These are phyloP conservation scores for Ustilago sp. DNA, from an alignment of 1,284 basidiomycete genomes.

Conservation along the genomic window DNA sequence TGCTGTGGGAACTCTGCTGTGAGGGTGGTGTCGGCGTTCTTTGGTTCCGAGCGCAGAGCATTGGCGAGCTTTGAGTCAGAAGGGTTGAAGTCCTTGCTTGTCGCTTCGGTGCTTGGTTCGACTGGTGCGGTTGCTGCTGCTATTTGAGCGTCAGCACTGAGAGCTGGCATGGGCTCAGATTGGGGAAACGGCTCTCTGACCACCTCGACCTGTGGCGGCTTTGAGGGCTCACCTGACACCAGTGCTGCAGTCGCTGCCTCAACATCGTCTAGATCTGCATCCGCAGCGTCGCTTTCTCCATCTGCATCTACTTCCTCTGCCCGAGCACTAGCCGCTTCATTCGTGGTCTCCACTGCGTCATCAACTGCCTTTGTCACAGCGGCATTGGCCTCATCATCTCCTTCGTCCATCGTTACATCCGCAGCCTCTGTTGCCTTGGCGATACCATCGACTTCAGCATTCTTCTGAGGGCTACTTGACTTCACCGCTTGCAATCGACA, in stretches of 20 bases:
- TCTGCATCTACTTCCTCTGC: slow-evolving; percentile 53
- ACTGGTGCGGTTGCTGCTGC: slow-evolving; percentile 2
- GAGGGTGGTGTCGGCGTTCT: slow-evolving; percentile 58
- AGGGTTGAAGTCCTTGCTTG: not conserved
- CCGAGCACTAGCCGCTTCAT: slow-evolving; percentile 51
- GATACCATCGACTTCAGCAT: not conserved
- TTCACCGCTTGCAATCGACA: not conserved
- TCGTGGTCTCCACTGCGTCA: slow-evolving; percentile 52
- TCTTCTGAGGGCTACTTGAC: not conserved
- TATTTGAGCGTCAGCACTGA: slow-evolving; percentile 15
- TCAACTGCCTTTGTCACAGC: slow-evolving; percentile 57
- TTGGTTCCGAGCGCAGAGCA: slow-evolving; percentile 34
- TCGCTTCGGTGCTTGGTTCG: not conserved
- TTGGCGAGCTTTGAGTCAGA: slow-evolving; percentile 14
- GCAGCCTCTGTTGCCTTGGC: slow-evolving; percentile 2
- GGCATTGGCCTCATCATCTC: slow-evolving; percentile 59
- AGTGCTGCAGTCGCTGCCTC: slow-evolving; percentile 46
- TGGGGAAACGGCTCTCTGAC: slow-evolving; percentile 44
- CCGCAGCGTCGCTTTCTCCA: slow-evolving; percentile 48
- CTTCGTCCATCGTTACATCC: slow-evolving; percentile 39
- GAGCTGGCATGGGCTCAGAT: slow-evolving; percentile 47
- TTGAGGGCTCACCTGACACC: slow-evolving; percentile 46
- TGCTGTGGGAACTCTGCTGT: slow-evolving; percentile 57
- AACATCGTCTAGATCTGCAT: slow-evolving; percentile 55
- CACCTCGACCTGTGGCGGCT: slow-evolving; percentile 45